Percentiles rank a stretch among this genome's conserved stretches.
Conservation (phyloP, 305 asterid genomes). For the Fraxinus dipetala region DNA sequence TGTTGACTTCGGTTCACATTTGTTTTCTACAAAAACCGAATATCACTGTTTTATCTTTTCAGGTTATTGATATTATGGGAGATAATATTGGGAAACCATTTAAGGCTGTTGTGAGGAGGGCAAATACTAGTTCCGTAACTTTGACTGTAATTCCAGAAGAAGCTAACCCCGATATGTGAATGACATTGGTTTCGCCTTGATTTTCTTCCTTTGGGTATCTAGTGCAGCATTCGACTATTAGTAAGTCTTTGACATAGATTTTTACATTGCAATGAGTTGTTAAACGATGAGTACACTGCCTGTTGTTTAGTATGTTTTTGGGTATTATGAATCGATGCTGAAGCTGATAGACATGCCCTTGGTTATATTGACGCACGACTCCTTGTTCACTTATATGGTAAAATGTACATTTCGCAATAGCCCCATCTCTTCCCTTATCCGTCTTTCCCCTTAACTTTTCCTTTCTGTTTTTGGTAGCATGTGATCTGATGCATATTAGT, state of each 20-base stretch:
- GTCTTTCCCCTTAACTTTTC: not conserved
- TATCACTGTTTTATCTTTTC: not conserved
- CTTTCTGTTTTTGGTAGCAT: not conserved
- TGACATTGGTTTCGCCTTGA: not conserved
- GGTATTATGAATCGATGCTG: not conserved
- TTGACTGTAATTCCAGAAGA: slow-evolving; percentile 79
- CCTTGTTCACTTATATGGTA: not conserved
- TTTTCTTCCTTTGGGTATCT: not conserved
- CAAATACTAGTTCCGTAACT: slow-evolving; percentile 38
- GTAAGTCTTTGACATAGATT: not conserved
- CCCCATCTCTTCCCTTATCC: not conserved
- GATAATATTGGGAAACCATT: slow-evolving; percentile 68
- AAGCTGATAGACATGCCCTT: not conserved
- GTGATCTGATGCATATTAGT: not conserved
- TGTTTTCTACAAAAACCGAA: not conserved
- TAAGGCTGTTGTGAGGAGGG: slow-evolving; percentile 64
- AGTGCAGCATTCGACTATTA: not conserved
- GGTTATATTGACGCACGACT: not conserved
- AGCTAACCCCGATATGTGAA: slow-evolving; percentile 74
- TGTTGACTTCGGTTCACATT: not conserved
- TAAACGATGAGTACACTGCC: not conserved
- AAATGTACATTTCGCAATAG: not conserved
- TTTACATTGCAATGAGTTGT: not conserved
- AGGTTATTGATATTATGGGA: slow-evolving; percentile 68
- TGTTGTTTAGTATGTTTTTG: not conserved